Evolutionary conservation across 1,139 yeast species (phyloP).

Genomic region (Magnusiomyces suaveolens): DNA sequence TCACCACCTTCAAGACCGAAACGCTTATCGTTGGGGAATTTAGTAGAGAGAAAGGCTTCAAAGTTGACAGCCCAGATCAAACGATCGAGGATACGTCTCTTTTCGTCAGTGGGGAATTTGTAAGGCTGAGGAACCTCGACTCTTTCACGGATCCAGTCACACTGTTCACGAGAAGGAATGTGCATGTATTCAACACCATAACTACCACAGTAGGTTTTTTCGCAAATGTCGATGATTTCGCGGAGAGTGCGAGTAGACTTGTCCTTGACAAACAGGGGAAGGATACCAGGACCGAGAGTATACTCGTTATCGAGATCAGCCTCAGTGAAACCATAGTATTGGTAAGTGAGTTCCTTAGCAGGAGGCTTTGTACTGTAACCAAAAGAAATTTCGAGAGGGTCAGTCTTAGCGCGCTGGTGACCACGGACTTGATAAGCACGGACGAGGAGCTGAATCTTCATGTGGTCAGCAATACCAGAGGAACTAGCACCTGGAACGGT

Average conservation of each 20-base stretch:
- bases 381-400: conserved; percentile 83
- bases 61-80: conserved; percentile 93
- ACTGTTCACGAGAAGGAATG: conserved; percentile 88
- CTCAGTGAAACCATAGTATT: conserved; percentile 83
- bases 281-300: conserved; percentile 92
- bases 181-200: conserved; percentile 95
- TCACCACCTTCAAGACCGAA: conserved; percentile 99
- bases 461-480: conserved; percentile 67
- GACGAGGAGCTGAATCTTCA: conserved; percentile 90
- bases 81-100: conserved; percentile 93
- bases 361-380: conserved; percentile 50
- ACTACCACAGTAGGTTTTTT: conserved; percentile 73
- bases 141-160: conserved; percentile 98
- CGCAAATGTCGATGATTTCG: conserved; percentile 72
- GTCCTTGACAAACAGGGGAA: conserved; percentile 74
- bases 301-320: conserved; percentile 75
- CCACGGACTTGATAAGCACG: conserved; percentile 99
- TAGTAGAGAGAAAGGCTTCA: conserved; percentile 83
- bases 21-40: conserved; percentile 97
- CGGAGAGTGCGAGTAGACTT: conserved; percentile 48
- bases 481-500: conserved; percentile 34
- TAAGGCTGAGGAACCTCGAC: conserved; percentile 86
- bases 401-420: conserved; percentile 89
- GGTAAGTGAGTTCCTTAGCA: conserved; percentile 85
- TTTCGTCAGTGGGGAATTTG: conserved; percentile 77